phyloP scores from a whole-genome alignment of 116 monocot species.

The Papilionanthe hybrid region DNA sequence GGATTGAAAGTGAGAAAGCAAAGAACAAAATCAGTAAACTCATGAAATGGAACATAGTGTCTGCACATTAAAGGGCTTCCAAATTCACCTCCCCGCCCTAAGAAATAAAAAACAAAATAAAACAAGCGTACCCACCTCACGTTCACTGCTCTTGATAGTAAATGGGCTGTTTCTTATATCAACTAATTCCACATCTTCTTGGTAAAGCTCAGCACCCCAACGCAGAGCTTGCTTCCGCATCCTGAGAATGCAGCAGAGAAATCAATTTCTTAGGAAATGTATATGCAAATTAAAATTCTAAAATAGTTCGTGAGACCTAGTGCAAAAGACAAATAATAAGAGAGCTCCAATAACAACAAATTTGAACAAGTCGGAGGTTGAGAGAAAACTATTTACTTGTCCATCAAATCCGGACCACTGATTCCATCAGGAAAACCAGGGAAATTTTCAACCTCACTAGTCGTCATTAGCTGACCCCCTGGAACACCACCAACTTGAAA shows the following conservation, averaged over 20 bases:
- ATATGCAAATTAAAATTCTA: background rate
- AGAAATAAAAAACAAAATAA: background rate
- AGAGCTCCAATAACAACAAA: background rate
- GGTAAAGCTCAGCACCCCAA: slow-evolving; percentile 95
- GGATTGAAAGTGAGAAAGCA: background rate
- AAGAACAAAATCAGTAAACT: background rate
- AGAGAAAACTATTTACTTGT: slow-evolving; percentile 42
- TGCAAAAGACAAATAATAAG: too few species aligned
- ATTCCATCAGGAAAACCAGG: slow-evolving; percentile 97
- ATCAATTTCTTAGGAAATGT: slow-evolving; percentile 1
- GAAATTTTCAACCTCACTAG: slow-evolving; percentile 96
- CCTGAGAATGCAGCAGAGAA: slow-evolving; percentile 26
- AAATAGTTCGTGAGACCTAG: background rate
- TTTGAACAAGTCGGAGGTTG: background rate
- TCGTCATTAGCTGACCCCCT: slow-evolving; percentile 99
- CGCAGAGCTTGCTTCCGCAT: slow-evolving; percentile 90
- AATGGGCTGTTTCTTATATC: slow-evolving; percentile 78
- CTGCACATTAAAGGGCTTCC: background rate
- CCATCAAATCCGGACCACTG: slow-evolving; percentile 98
- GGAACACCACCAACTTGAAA: slow-evolving; percentile 97
- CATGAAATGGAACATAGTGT: background rate
- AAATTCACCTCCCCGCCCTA: background rate
- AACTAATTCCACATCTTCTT: slow-evolving; percentile 93
- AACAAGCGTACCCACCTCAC: slow-evolving; percentile 46
- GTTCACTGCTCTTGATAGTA: slow-evolving; percentile 80